These are phyloP conservation scores for Pseudozyma thailandica DNA, from an alignment of 1,284 basidiomycete genomes.

Conservation along the genomic window DNA sequence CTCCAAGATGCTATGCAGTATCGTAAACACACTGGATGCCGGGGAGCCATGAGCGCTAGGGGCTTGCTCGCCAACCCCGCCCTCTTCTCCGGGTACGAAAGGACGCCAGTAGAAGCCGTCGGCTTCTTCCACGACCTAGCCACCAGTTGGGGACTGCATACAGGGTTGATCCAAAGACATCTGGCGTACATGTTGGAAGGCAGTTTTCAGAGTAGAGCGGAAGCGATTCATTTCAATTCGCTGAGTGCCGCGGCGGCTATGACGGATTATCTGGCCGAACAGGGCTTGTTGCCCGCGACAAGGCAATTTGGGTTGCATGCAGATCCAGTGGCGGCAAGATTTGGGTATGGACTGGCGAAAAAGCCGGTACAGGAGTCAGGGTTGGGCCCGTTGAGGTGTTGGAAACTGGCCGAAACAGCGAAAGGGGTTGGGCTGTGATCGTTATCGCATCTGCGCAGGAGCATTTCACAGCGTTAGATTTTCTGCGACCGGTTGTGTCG, in stretches of 20 bases:
- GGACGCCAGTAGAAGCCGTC: constrained; percentile 71
- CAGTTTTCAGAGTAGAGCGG: constrained; percentile 69
- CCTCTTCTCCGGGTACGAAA: constrained; percentile 72
- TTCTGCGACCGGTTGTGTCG: background rate
- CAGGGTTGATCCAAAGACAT: constrained; percentile 72
- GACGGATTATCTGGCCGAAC: constrained; percentile 71
- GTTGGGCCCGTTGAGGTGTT: constrained; percentile 20
- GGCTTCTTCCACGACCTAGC: constrained; percentile 71
- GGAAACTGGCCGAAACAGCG: constrained; percentile 19
- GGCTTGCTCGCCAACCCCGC: constrained; percentile 75
- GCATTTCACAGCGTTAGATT: too few species aligned
- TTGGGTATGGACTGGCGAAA: constrained; percentile 14
- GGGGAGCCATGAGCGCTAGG: constrained; percentile 74
- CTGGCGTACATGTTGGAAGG: constrained; percentile 74
- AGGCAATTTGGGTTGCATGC: constrained; percentile 1
- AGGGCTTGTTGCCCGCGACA: constrained; percentile 53
- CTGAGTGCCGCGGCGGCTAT: constrained; percentile 70
- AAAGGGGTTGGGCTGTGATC: constrained; percentile 24
- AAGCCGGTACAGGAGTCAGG: background rate
- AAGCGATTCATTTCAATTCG: constrained; percentile 72
- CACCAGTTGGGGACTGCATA: constrained; percentile 71
- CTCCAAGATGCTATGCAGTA: constrained; percentile 70
- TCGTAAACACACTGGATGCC: constrained; percentile 70
- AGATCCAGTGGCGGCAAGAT: constrained; percentile 29
- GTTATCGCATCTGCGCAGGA: too few species aligned